phyloP scores from a whole-genome alignment of 75 land plant species.

The Isoetes taiwanensis region DNA sequence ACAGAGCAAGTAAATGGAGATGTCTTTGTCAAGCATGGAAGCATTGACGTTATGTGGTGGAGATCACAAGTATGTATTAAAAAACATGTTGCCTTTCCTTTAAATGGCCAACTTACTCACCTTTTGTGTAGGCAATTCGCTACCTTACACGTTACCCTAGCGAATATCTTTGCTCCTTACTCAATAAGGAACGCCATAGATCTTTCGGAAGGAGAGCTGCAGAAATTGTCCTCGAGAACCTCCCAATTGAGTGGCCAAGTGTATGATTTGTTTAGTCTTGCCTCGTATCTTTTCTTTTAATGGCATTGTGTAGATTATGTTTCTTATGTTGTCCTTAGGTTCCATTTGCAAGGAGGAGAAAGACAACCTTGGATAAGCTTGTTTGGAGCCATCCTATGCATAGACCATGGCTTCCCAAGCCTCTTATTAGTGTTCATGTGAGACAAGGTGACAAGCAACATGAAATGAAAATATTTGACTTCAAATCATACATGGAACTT shows the following conservation, averaged over 20 bases:
- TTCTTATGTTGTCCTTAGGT: not conserved
- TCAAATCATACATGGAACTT: not conserved
- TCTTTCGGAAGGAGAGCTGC: constrained; percentile 1
- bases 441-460: constrained; percentile 1
- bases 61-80: constrained; percentile 2
- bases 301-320: no score
- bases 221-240: not conserved
- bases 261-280: not conserved
- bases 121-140: not conserved
- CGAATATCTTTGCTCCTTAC: not conserved
- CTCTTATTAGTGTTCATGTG: constrained; percentile 1
- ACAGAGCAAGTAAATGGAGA: not conserved
- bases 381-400: not conserved
- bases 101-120: no score
- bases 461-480: constrained; percentile 1
- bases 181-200: not conserved
- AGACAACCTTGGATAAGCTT: not conserved
- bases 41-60: not conserved
- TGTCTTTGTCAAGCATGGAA: not conserved
- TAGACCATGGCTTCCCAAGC: not conserved
- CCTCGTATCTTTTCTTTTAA: not conserved
- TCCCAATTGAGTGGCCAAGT: not conserved
- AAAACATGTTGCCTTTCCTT: not conserved
- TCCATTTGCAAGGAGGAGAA: not conserved
- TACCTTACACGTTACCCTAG: not conserved